phyloP scores from a whole-genome alignment of 148 eudicot genomes.

The Vaccinium vitisidaea region DNA sequence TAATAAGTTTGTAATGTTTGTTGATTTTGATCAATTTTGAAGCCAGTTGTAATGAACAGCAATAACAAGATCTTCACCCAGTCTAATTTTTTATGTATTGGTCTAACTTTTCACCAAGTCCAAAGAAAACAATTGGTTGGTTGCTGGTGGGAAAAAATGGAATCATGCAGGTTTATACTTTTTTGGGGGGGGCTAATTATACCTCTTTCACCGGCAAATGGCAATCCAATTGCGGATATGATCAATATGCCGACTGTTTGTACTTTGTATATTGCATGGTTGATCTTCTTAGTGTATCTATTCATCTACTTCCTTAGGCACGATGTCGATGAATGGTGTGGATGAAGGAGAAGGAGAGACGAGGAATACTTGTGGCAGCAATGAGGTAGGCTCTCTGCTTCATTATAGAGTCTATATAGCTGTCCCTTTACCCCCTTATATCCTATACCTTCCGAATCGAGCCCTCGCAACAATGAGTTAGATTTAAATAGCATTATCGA shows the following conservation, averaged over 20 bases:
- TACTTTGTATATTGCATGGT: not conserved
- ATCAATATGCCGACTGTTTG: not conserved
- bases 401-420: not conserved
- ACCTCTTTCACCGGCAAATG: not conserved
- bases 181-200: not conserved
- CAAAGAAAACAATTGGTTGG: not conserved
- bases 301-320: not conserved
- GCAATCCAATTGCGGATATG: not conserved
- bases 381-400: conserved; percentile 22
- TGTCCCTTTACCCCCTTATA: not conserved
- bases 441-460: not conserved
- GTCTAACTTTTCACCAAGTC: not conserved
- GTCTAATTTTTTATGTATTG: not conserved
- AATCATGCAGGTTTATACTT: not conserved
- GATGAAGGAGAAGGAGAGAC: conserved; percentile 24
- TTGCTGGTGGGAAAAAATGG: not conserved
- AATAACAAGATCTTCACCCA: not conserved
- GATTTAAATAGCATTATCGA: not conserved
- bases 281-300: not conserved
- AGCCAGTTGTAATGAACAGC: not conserved
- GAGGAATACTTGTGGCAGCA: conserved; percentile 2
- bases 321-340: not conserved
- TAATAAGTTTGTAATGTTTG: not conserved
- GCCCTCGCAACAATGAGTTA: not conserved
- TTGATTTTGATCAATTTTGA: conserved; percentile 1